Percentiles rank a stretch among this genome's conserved stretches.
Evolutionary conservation across 2,329 filamentous ascomycete species (phyloP).

Genomic region (Fusarium ramigenum): DNA sequence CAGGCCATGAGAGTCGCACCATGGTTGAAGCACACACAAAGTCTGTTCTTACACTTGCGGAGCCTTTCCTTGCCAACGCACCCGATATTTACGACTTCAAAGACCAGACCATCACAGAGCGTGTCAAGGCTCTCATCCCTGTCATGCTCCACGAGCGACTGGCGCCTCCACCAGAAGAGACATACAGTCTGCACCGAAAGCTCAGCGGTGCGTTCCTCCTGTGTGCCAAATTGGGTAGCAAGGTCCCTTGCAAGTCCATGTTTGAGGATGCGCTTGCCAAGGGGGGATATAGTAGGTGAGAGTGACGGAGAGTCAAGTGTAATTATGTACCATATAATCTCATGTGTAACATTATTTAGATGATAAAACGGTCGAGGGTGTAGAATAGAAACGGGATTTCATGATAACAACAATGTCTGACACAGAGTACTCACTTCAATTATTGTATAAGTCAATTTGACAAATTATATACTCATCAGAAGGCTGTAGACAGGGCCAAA

Average conservation of each 20-base stretch:
- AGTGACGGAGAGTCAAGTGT: not conserved
- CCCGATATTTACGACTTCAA: slow-evolving; percentile 91
- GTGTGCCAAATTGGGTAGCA: slow-evolving; percentile 85
- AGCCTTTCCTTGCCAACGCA: slow-evolving; percentile 82
- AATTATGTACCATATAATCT: slow-evolving; percentile 28
- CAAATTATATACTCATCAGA: not conserved
- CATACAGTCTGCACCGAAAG: slow-evolving; percentile 94
- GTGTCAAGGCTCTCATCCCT: slow-evolving; percentile 87
- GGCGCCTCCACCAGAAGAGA: slow-evolving; percentile 94
- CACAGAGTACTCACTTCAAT: not conserved
- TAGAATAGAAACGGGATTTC: slow-evolving; percentile 13
- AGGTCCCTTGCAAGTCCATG: slow-evolving; percentile 81
- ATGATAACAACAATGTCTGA: not conserved
- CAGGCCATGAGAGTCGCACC: slow-evolving; percentile 81
- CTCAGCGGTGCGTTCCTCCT: slow-evolving; percentile 93
- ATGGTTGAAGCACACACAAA: slow-evolving; percentile 95
- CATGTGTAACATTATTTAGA: slow-evolving; percentile 33
- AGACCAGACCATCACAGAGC: slow-evolving; percentile 95
- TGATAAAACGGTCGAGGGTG: not conserved
- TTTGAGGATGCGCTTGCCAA: slow-evolving; percentile 69
- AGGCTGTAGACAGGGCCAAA: not conserved
- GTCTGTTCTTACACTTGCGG: slow-evolving; percentile 87
- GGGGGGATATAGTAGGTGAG: slow-evolving; percentile 45
- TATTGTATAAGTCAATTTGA: not conserved
- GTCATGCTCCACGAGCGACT: slow-evolving; percentile 91